phyloP scores from a whole-genome alignment of 1,284 basidiomycete genomes.

The Athelia psychrophila region DNA sequence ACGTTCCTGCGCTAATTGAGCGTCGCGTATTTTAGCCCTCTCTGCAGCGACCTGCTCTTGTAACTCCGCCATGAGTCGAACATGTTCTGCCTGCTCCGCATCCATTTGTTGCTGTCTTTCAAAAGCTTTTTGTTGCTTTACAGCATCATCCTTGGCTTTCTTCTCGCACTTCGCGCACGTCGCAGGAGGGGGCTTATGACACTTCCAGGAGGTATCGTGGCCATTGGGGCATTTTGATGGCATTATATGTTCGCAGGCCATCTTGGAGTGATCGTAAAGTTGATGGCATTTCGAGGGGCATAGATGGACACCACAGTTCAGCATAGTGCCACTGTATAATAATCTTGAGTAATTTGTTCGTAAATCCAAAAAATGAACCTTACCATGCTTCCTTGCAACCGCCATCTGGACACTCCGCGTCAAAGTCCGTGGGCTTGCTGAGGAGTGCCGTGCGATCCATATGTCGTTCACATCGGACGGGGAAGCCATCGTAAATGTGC shows the following conservation, averaged over 20 bases:
- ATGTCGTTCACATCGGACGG: conserved; percentile 54
- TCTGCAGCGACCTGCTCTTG: conserved; percentile 28
- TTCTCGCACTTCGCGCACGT: conserved; percentile 32
- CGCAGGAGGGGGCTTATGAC: conserved; percentile 22
- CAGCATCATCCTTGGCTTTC: conserved; percentile 24
- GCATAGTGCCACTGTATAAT: conserved; percentile 33
- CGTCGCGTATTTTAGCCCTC: conserved; percentile 19
- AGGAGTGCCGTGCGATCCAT: conserved; percentile 37
- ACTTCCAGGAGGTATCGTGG: conserved; percentile 27
- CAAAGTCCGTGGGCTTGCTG: conserved; percentile 43
- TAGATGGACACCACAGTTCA: conserved; percentile 46
- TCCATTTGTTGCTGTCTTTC: conserved; percentile 30
- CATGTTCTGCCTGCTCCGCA: conserved; percentile 28
- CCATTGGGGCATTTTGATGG: conserved; percentile 16
- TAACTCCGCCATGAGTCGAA: conserved; percentile 25
- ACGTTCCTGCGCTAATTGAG: conserved; percentile 23
- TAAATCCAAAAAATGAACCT: conserved; percentile 10
- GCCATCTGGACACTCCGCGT: conserved; percentile 51
- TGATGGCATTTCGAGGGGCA: conserved; percentile 59
- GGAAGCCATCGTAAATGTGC: conserved; percentile 58
- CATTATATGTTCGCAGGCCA: conserved; percentile 20
- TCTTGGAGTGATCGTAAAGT: conserved; percentile 28
- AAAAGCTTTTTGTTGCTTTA: conserved; percentile 25
- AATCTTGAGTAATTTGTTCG: no score
- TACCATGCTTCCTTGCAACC: conserved; percentile 60